Evolutionary conservation across 2,329 filamentous ascomycete species (phyloP), one percentile per base, ranked within the genome.

Genomic region (Aspergillus sp.): DNA sequence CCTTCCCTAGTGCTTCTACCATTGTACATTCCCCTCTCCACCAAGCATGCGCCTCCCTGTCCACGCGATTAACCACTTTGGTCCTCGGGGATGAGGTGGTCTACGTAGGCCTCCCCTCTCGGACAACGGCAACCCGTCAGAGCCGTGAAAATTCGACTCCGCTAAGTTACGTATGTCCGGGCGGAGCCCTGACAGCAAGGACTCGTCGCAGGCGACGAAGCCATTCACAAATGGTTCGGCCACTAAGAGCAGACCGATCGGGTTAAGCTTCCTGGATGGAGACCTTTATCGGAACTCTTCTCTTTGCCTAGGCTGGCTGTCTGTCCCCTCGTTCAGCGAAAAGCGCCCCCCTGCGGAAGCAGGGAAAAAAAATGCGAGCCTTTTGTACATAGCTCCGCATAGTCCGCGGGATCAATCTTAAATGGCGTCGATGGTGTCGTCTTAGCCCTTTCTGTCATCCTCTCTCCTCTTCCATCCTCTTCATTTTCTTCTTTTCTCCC

Each of bases 81-180:
- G n/a, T 42, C 39, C 39, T 10, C 39, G n/a, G n/a, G 10, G 39
- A 36, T 36, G 39, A 11, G 8, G 5, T 42, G 39, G 39, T 42
- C n/a, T 42, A 42, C 39, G 39, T 42, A 19, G 1, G 39, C 39
- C n/a, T 42, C 39, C n/a, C 17, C 39, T 42, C 15, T 13, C 39
- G n/a, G 39, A 17, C 15, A 17, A 19, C 17, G 39, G n/a, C 39
- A 42, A 19, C 10, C 39, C 17, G 39, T 19, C 30, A 11, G 30
- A 52, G 27, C 27, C 50, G 21, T 32, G 50, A 52, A 30, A 6
- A 19, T 8, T 13, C 19, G 51, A 41, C 51, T 53, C 51, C 53
- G 53, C 53, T 39, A 19, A 50, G 53, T 55, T 55, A 55, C 53
- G 53, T 55, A 55, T 25, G 23, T 32, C n/a, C 10, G 53, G 39